Conservation (phyloP, 768 basidiomycete species). For the Russula abietina region DNA sequence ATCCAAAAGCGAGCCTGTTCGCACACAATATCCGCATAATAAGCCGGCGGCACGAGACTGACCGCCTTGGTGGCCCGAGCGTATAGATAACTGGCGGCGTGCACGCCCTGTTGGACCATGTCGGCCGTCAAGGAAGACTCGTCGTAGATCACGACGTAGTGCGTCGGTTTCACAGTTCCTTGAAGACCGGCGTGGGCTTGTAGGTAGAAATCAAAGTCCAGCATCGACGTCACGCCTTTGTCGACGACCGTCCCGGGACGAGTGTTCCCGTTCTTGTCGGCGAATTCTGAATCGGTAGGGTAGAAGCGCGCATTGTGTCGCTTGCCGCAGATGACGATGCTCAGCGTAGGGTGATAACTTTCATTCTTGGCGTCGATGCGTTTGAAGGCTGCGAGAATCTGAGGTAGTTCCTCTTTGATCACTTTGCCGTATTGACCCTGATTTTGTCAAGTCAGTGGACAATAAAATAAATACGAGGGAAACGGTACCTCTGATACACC, state of each 20-base stretch:
- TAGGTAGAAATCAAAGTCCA: slow-evolving; percentile 33
- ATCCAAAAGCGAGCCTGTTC: slow-evolving; percentile 74
- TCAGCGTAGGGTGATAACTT: slow-evolving; percentile 55
- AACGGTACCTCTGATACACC: slow-evolving; percentile 72
- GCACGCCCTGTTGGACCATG: slow-evolving; percentile 65
- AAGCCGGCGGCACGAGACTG: slow-evolving; percentile 72
- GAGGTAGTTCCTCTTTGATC: slow-evolving; percentile 52
- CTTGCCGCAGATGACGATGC: slow-evolving; percentile 80
- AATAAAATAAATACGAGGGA: too few relatives aligned
- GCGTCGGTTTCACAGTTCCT: slow-evolving; percentile 65
- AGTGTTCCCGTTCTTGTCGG: slow-evolving; percentile 68
- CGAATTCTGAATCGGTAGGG: slow-evolving; percentile 44
- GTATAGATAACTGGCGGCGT: slow-evolving; percentile 66
- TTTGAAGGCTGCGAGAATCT: slow-evolving; percentile 56
- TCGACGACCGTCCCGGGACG: slow-evolving; percentile 77
- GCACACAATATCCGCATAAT: slow-evolving; percentile 78
- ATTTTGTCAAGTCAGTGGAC: neutral
- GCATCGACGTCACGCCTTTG: slow-evolving; percentile 56
- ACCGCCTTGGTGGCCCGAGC: slow-evolving; percentile 82
- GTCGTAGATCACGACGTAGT: slow-evolving; percentile 77
- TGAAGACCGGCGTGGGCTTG: slow-evolving; percentile 71
- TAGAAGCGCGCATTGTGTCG: slow-evolving; percentile 58
- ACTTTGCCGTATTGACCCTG: slow-evolving; percentile 72
- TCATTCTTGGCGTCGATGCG: slow-evolving; percentile 40
- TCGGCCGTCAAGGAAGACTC: slow-evolving; percentile 66